A percentile compares a stretch with the other conserved stretches of the same genome.
Evolutionary conservation across 441 rosid species (phyloP).

Genomic region (Gossypium davidsonii): DNA sequence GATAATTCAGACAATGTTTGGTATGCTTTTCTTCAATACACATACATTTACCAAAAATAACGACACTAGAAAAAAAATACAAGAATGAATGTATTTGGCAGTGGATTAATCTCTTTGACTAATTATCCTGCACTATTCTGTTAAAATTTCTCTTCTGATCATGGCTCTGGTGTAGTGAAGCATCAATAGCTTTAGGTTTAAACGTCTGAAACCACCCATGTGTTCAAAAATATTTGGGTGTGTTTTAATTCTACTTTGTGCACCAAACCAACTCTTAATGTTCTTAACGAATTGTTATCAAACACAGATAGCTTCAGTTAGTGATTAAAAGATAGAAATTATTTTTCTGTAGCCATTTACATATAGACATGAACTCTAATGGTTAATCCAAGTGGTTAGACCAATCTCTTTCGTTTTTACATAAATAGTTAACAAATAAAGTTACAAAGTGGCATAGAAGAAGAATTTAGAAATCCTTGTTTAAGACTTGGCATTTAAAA

Average conservation of each 20-base stretch:
- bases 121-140: neutral
- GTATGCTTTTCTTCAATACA: conserved; percentile 23
- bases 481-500: neutral
- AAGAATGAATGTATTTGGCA: neutral
- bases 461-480: neutral
- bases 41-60: neutral
- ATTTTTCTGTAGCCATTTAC: neutral
- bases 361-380: neutral
- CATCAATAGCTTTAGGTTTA: neutral
- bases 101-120: neutral
- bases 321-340: neutral
- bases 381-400: neutral
- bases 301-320: neutral
- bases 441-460: neutral
- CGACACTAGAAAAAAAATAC: neutral
- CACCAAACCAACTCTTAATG: neutral
- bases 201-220: neutral
- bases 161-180: neutral
- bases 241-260: neutral
- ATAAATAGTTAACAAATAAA: neutral
- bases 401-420: neutral
- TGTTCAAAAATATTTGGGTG: neutral
- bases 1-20: conserved; percentile 61
- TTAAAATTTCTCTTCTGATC: conserved; percentile 1
- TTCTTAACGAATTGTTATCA: neutral